Percentiles rank a stretch among this genome's conserved stretches.
Conservation (phyloP, 2,329 filamentous ascomycete species). For the Epicoccum nigrum region DNA sequence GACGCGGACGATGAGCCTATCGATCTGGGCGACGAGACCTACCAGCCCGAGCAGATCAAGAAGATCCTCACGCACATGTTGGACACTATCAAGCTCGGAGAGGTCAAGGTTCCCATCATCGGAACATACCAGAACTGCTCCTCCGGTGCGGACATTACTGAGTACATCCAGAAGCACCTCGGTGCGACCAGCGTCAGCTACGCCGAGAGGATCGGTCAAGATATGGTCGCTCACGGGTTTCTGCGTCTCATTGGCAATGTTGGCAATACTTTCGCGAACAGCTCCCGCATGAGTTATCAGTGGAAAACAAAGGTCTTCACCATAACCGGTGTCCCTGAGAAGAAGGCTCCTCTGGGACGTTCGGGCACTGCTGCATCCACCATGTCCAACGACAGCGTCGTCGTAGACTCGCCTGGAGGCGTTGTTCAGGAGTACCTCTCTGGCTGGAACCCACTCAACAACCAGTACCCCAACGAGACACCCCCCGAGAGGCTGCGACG, state of each 20-base stretch:
- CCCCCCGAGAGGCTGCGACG: constrained; percentile 83
- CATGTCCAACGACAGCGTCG: constrained; percentile 52
- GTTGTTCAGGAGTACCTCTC: constrained; percentile 87
- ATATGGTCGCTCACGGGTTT: constrained; percentile 84
- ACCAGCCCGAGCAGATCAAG: constrained; percentile 85
- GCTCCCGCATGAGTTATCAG: constrained; percentile 95
- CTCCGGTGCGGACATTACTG: constrained; percentile 88
- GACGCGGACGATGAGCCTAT: constrained; percentile 77
- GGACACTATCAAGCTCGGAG: constrained; percentile 81
- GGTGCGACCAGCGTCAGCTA: constrained; percentile 83
- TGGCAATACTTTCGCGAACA: constrained; percentile 94
- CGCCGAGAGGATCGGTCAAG: constrained; percentile 92
- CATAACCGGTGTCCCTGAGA: constrained; percentile 84
- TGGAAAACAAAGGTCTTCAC: constrained; percentile 94
- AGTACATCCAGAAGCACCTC: constrained; percentile 91
- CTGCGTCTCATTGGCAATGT: constrained; percentile 91
- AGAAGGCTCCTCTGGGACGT: constrained; percentile 74
- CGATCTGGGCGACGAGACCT: constrained; percentile 89
- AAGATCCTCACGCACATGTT: constrained; percentile 87
- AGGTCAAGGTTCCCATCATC: constrained; percentile 93
- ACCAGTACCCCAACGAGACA: constrained; percentile 90
- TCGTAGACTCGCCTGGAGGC: constrained; percentile 80
- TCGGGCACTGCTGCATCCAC: constrained; percentile 71
- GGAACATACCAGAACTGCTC: constrained; percentile 95
- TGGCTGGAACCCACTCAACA: constrained; percentile 92